Conservation (phyloP, 176 grass and related monocot species). For the Oryza meridionalis region DNA sequence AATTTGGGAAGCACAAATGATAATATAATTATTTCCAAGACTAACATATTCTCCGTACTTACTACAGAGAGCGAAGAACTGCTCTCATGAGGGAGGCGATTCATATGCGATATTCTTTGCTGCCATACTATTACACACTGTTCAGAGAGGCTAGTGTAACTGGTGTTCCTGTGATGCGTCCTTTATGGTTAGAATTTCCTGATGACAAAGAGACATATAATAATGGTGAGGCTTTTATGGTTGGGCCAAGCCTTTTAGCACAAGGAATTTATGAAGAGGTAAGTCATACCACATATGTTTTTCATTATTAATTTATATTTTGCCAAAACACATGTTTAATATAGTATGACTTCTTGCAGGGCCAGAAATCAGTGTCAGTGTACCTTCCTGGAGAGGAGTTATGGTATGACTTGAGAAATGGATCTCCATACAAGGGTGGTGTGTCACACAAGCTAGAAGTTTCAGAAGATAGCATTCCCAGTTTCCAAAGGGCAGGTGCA, state of each 20-base stretch:
- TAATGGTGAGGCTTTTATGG: slow-evolving; percentile 92
- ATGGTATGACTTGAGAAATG: slow-evolving; percentile 87
- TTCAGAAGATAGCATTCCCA: slow-evolving; percentile 87
- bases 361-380: slow-evolving; percentile 68
- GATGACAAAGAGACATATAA: slow-evolving; percentile 91
- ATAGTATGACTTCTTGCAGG: slow-evolving; percentile 48
- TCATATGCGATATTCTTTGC: slow-evolving; percentile 77
- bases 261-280: slow-evolving; percentile 93
- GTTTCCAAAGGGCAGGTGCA: slow-evolving; percentile 79
- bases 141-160: slow-evolving; percentile 87
- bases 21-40: not conserved
- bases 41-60: slow-evolving; percentile 34
- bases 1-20: slow-evolving; percentile 22
- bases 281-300: slow-evolving; percentile 18
- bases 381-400: slow-evolving; percentile 77
- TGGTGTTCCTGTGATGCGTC: slow-evolving; percentile 92
- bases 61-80: slow-evolving; percentile 75
- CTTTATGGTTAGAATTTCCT: slow-evolving; percentile 96
- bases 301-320: slow-evolving; percentile 27
- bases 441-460: slow-evolving; percentile 72
- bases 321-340: slow-evolving; percentile 16
- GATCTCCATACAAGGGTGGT: slow-evolving; percentile 64
- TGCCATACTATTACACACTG: slow-evolving; percentile 93
- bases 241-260: slow-evolving; percentile 71
- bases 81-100: slow-evolving; percentile 89